A percentile compares a stretch with the other conserved stretches of the same genome.
These are phyloP conservation scores for Poa pratensis DNA, from an alignment of 176 grass and related monocot genomes.

Conservation along the genomic window DNA sequence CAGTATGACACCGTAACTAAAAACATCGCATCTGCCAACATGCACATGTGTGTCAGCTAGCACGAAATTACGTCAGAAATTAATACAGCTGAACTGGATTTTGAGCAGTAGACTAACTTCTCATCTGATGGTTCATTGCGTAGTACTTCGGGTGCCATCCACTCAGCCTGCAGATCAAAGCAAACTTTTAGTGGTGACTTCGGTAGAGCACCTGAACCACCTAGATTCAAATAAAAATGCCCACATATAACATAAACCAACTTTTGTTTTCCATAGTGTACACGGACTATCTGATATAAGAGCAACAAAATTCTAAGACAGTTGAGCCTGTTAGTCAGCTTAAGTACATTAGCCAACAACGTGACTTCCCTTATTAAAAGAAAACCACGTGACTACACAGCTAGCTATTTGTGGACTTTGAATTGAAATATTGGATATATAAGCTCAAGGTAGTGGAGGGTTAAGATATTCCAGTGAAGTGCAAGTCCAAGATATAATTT, in stretches of 20 bases:
- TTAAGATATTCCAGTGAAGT: slow-evolving; percentile 9
- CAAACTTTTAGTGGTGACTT: slow-evolving; percentile 29
- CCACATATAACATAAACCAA: slow-evolving; percentile 17
- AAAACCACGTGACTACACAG: slow-evolving; percentile 20
- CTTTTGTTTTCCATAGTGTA: neutral
- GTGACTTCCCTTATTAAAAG: neutral
- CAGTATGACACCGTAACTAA: slow-evolving; percentile 94
- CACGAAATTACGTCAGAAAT: slow-evolving; percentile 13
- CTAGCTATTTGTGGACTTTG: slow-evolving; percentile 5
- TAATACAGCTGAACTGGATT: slow-evolving; percentile 1
- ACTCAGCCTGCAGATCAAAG: slow-evolving; percentile 79
- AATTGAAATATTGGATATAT: neutral
- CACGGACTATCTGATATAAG: slow-evolving; percentile 7
- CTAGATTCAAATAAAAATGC: slow-evolving; percentile 34
- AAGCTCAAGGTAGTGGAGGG: neutral
- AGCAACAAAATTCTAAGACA: slow-evolving; percentile 15
- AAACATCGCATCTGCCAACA: slow-evolving; percentile 87
- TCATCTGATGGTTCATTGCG: slow-evolving; percentile 94
- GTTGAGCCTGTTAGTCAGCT: neutral
- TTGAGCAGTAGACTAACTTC: slow-evolving; percentile 66
- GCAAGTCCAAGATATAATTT: slow-evolving; percentile 29
- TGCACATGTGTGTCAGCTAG: slow-evolving; percentile 34
- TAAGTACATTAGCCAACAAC: slow-evolving; percentile 20
- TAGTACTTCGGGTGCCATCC: slow-evolving; percentile 99
- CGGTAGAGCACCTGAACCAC: slow-evolving; percentile 42